Evolutionary conservation across 2,329 filamentous ascomycete species (phyloP).

Genomic region (Chaetomiaceae sp.): DNA sequence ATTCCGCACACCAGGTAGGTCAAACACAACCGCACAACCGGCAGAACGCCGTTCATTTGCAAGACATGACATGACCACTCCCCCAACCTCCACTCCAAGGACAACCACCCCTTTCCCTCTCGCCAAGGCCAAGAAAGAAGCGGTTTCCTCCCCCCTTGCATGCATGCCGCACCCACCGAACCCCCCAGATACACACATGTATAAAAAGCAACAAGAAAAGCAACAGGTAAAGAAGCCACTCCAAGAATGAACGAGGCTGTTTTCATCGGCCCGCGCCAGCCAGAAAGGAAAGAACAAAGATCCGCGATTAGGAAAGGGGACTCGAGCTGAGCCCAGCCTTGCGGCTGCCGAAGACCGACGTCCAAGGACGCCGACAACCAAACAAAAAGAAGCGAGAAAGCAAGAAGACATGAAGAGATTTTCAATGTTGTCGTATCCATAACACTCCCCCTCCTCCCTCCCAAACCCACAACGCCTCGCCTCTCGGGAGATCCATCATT

Average conservation of each 20-base stretch:
- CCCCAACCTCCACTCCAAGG: no score
- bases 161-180: not conserved
- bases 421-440: not conserved
- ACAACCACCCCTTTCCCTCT: not conserved
- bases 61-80: not conserved
- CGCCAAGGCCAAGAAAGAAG: not conserved
- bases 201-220: constrained; percentile 4
- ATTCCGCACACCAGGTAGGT: no score
- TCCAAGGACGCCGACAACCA: not conserved
- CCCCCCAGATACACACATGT: constrained; percentile 11
- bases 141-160: not conserved
- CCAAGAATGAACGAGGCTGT: constrained; percentile 1
- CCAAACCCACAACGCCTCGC: constrained; percentile 5
- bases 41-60: not conserved
- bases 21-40: no score
- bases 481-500: not conserved
- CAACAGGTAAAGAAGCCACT: not conserved
- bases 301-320: constrained; percentile 10
- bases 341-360: not conserved
- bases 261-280: constrained; percentile 13
- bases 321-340: not conserved
- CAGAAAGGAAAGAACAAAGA: constrained; percentile 6
- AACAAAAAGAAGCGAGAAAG: not conserved
- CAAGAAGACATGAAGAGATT: not conserved
- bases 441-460: no score